Conservation (phyloP, 75 land plant species). For the Chamaecyparis obtusa region DNA sequence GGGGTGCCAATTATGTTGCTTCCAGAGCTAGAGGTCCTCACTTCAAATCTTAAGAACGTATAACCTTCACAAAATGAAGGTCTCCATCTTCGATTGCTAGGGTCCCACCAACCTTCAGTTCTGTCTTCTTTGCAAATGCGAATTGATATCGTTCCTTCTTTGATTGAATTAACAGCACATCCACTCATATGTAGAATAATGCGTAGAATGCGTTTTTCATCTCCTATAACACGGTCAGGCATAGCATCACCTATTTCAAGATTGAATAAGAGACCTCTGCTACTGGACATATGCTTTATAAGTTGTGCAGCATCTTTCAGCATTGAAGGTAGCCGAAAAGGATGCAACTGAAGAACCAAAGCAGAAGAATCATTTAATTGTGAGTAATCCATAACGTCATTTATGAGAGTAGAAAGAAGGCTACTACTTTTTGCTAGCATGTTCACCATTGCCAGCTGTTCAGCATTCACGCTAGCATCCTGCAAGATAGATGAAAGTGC, state of each 20-base stretch:
- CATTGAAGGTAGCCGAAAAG: conserved; percentile 34
- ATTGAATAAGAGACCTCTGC: conserved; percentile 29
- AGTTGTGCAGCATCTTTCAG: conserved; percentile 42
- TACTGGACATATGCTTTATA: conserved; percentile 37
- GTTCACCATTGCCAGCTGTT: conserved; percentile 58
- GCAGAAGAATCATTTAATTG: conserved; percentile 32
- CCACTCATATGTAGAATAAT: conserved; percentile 39
- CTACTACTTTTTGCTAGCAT: conserved; percentile 57
- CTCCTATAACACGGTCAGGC: conserved; percentile 44
- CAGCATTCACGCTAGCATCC: conserved; percentile 29
- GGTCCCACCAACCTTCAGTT: conserved; percentile 31
- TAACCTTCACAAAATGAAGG: conserved; percentile 31
- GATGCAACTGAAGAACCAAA: conserved; percentile 30
- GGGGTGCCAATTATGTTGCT: not conserved
- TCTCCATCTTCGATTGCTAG: conserved; percentile 30
- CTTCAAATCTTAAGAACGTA: conserved; percentile 33
- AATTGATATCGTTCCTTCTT: conserved; percentile 33
- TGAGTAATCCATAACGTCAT: conserved; percentile 44
- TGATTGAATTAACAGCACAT: conserved; percentile 38
- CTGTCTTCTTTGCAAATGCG: conserved; percentile 21
- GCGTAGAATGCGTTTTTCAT: conserved; percentile 49
- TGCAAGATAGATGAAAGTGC: conserved; percentile 66
- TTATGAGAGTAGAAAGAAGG: conserved; percentile 42
- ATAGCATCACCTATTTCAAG: conserved; percentile 24
- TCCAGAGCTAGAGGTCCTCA: conserved; percentile 17